phyloP scores from a whole-genome alignment of 148 eudicot genomes.

The Nepenthes mirabilis region DNA sequence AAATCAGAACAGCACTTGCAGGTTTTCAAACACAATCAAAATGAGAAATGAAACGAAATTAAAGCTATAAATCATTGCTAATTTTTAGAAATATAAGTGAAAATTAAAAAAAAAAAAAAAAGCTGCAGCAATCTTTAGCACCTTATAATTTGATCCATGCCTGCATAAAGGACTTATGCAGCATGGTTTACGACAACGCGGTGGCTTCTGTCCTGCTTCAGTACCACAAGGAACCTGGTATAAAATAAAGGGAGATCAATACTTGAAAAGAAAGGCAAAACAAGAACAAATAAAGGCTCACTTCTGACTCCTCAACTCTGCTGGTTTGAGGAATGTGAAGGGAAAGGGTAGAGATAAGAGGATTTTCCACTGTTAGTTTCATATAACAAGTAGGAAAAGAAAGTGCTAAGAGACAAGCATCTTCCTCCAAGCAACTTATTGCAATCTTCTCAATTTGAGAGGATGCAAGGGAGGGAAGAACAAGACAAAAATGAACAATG shows the following conservation, averaged over 20 bases:
- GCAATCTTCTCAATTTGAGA: no score
- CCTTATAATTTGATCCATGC: constrained; percentile 62
- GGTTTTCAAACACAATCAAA: no score
- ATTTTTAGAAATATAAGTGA: neutral
- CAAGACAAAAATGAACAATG: no score
- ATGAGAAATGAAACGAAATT: no score
- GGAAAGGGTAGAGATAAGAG: no score
- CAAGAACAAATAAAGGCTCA: neutral
- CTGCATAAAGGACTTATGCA: constrained; percentile 59
- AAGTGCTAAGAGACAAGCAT: no score
- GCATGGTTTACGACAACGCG: constrained; percentile 80
- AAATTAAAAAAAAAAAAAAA: neutral
- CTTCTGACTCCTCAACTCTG: no score
- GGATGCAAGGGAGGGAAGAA: no score
- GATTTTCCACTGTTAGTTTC: no score
- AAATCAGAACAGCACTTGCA: neutral
- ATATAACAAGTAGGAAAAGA: no score
- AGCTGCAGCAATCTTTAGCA: constrained; percentile 5
- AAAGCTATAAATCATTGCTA: neutral
- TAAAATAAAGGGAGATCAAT: constrained; percentile 4
- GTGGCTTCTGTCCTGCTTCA: constrained; percentile 85
- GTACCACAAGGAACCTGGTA: constrained; percentile 96
- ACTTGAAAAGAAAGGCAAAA: neutral
- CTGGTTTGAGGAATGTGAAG: no score
- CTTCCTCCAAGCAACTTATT: no score